Conservation (phyloP, 2,329 filamentous ascomycete genomes). For the Pleoardoris graminearum region DNA sequence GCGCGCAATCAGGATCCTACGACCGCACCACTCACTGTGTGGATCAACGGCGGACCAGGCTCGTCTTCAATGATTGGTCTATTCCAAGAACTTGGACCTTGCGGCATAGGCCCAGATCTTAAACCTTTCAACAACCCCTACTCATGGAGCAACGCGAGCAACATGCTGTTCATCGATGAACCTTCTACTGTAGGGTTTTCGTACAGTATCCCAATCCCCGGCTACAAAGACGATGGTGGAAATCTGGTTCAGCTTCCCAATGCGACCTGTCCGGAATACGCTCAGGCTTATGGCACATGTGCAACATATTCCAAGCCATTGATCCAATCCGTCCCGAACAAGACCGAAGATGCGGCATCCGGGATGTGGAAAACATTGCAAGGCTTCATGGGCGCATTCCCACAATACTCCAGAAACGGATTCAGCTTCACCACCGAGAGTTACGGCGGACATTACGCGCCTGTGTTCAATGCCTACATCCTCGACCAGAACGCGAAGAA, state of each 20-base stretch:
- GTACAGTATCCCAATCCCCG: slow-evolving; percentile 53
- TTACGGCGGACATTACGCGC: slow-evolving; percentile 63
- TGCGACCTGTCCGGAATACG: slow-evolving; percentile 57
- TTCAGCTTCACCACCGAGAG: slow-evolving; percentile 62
- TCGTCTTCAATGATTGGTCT: slow-evolving; percentile 61
- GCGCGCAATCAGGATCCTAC: slow-evolving; percentile 54
- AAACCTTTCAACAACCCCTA: slow-evolving; percentile 62
- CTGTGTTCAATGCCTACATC: slow-evolving; percentile 58
- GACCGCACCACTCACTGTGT: slow-evolving; percentile 61
- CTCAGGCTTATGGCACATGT: slow-evolving; percentile 48
- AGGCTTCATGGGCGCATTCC: slow-evolving; percentile 66
- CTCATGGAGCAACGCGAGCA: slow-evolving; percentile 66
- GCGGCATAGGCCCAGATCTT: slow-evolving; percentile 52
- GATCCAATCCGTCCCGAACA: slow-evolving; percentile 56
- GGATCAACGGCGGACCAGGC: slow-evolving; percentile 62
- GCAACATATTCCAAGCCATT: slow-evolving; percentile 61
- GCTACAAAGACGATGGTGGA: slow-evolving; percentile 39
- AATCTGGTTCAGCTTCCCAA: slow-evolving; percentile 52
- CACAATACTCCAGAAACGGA: slow-evolving; percentile 48
- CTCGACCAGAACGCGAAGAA: slow-evolving; percentile 51
- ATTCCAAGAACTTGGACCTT: slow-evolving; percentile 58
- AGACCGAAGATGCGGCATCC: slow-evolving; percentile 57
- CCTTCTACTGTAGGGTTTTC: slow-evolving; percentile 64
- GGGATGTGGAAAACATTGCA: slow-evolving; percentile 65
- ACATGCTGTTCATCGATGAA: slow-evolving; percentile 73